These are phyloP conservation scores for Copromyces sp. DNA, from an alignment of 495 filamentous ascomycete species.

Conservation along the genomic window DNA sequence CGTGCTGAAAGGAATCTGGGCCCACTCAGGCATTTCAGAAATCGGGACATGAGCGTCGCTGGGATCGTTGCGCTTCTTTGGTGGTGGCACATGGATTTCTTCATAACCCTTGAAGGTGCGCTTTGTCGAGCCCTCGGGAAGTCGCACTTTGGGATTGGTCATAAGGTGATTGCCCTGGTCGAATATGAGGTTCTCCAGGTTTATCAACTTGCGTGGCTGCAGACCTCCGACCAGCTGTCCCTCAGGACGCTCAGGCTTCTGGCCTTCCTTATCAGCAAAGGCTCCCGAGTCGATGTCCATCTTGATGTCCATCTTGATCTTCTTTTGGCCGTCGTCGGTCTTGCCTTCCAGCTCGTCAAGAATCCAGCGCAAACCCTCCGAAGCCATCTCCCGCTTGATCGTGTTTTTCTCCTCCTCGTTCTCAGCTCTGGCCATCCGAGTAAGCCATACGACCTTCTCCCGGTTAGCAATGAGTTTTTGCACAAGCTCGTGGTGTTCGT, in stretches of 20 bases:
- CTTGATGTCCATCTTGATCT: slow-evolving; percentile 71
- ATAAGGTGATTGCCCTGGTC: slow-evolving; percentile 97
- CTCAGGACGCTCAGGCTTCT: slow-evolving; percentile 40
- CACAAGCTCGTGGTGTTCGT: slow-evolving; percentile 89
- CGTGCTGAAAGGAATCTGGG: slow-evolving; percentile 71
- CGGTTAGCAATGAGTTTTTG: slow-evolving; percentile 85
- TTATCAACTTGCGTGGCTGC: slow-evolving; percentile 78
- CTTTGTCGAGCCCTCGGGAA: slow-evolving; percentile 94
- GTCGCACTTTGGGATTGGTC: slow-evolving; percentile 90
- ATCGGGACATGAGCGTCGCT: slow-evolving; percentile 74
- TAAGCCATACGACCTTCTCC: slow-evolving; percentile 91
- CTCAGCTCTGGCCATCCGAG: slow-evolving; percentile 76
- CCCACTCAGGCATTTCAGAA: slow-evolving; percentile 86
- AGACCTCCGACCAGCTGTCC: slow-evolving; percentile 71
- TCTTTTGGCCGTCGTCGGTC: slow-evolving; percentile 44
- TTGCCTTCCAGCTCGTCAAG: slow-evolving; percentile 70
- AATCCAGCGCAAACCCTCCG: slow-evolving; percentile 76
- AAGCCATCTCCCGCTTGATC: slow-evolving; percentile 82
- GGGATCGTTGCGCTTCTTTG: slow-evolving; percentile 70
- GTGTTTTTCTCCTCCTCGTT: slow-evolving; percentile 64
- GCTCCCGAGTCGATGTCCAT: slow-evolving; percentile 85
- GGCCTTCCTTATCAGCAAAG: slow-evolving; percentile 33
- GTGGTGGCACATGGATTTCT: slow-evolving; percentile 91
- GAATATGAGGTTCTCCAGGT: slow-evolving; percentile 91
- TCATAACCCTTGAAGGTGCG: slow-evolving; percentile 95